These are phyloP conservation scores for Acanthamoeba sp. DNA, from an alignment of 208 protist species.

Conservation along the genomic window DNA sequence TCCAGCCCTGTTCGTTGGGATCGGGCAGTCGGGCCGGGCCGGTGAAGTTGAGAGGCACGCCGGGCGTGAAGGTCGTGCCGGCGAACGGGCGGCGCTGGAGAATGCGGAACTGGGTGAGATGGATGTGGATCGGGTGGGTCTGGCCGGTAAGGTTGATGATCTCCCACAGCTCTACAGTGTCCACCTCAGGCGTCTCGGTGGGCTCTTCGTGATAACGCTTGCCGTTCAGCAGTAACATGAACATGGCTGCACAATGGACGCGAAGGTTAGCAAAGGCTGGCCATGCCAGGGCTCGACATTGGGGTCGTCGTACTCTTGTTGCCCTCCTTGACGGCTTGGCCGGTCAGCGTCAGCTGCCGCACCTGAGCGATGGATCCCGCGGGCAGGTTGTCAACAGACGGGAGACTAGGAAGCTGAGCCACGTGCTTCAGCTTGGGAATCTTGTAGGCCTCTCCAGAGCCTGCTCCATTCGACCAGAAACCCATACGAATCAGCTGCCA, in stretches of 20 bases:
- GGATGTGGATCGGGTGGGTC: constrained; percentile 67
- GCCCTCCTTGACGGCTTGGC: background rate
- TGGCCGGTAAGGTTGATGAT: constrained; percentile 19
- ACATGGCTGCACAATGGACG: background rate
- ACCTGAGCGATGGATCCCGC: background rate
- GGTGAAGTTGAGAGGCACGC: constrained; percentile 25
- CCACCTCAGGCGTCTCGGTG: constrained; percentile 21
- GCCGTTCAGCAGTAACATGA: constrained; percentile 40
- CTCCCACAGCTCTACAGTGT: constrained; percentile 56
- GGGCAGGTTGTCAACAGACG: constrained; percentile 8
- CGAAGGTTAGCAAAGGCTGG: background rate
- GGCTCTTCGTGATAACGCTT: background rate
- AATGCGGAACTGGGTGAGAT: constrained; percentile 65
- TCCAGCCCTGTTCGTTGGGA: constrained; percentile 53
- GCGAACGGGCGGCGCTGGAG: constrained; percentile 46
- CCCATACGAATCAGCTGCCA: too few species aligned
- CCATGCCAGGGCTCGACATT: too few species aligned
- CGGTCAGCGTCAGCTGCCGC: background rate
- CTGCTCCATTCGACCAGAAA: too few species aligned
- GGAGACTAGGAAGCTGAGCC: background rate
- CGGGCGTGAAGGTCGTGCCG: background rate
- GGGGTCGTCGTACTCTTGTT: background rate
- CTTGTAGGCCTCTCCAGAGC: background rate
- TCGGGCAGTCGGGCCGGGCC: background rate
- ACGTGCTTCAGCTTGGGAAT: background rate